Conservation (phyloP, 495 filamentous ascomycete genomes). For the Xylaria intraflava region DNA sequence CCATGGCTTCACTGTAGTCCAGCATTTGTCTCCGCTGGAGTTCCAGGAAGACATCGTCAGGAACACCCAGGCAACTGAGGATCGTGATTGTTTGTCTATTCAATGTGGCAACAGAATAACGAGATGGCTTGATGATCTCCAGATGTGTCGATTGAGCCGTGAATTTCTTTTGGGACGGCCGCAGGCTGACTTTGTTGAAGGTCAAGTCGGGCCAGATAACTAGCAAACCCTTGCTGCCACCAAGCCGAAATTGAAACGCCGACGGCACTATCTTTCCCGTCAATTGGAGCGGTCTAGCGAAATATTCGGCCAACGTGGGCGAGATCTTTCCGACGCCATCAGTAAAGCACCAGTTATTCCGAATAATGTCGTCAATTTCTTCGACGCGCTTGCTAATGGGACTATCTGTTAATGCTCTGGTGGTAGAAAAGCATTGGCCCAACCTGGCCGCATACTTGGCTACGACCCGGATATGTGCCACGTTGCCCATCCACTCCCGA, state of each 20-base stretch:
- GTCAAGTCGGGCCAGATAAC: slow-evolving; percentile 57
- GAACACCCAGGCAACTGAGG: slow-evolving; percentile 68
- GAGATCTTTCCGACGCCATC: slow-evolving; percentile 96
- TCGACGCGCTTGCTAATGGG: slow-evolving; percentile 29
- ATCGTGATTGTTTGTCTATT: slow-evolving; percentile 88
- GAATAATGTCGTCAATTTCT: slow-evolving; percentile 57
- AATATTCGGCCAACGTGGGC: slow-evolving; percentile 60
- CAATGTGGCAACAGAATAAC: slow-evolving; percentile 65
- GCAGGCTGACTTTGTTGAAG: slow-evolving; percentile 61
- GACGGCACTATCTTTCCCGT: slow-evolving; percentile 55
- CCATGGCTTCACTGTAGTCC: slow-evolving; percentile 61
- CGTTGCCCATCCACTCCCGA: slow-evolving; percentile 85
- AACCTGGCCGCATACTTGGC: slow-evolving; percentile 83
- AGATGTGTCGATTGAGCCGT: slow-evolving; percentile 59
- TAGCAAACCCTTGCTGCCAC: slow-evolving; percentile 86
- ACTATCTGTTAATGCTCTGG: slow-evolving; percentile 48
- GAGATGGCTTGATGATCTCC: slow-evolving; percentile 78
- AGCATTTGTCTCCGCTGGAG: slow-evolving; percentile 60
- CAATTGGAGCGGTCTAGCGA: slow-evolving; percentile 57
- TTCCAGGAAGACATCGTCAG: slow-evolving; percentile 56
- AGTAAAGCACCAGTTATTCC: slow-evolving; percentile 65
- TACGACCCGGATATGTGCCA: slow-evolving; percentile 66
- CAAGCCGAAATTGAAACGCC: slow-evolving; percentile 84
- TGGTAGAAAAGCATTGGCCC: slow-evolving; percentile 95
- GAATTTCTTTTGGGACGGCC: slow-evolving; percentile 85